Evolutionary conservation across 2,329 filamentous ascomycete genomes (phyloP).

Genomic region (Fusarium fracticaudum): DNA sequence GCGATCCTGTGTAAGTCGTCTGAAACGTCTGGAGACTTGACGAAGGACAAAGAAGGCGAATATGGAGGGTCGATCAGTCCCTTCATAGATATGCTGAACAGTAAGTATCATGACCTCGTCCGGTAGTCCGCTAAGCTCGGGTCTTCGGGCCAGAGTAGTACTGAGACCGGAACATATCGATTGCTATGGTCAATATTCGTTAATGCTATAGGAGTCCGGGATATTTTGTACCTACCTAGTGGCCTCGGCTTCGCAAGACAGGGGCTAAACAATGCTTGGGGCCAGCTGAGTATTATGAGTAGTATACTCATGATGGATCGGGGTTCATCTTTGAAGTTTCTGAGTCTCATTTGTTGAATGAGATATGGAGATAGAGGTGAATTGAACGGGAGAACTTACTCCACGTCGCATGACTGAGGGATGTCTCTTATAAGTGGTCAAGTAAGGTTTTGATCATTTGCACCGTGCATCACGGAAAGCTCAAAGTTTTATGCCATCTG

Average conservation of each 20-base stretch:
- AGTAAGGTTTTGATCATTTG: background rate
- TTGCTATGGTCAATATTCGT: background rate
- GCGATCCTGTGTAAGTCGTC: background rate
- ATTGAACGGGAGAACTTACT: background rate
- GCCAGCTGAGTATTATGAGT: background rate
- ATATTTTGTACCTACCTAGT: background rate
- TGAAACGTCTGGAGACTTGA: background rate
- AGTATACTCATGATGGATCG: background rate
- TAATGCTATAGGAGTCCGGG: background rate
- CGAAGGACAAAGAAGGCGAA: background rate
- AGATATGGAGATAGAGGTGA: no score
- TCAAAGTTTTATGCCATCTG: background rate
- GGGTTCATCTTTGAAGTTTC: background rate
- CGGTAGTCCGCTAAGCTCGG: background rate
- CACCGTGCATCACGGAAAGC: background rate
- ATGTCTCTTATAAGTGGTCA: fast-evolving
- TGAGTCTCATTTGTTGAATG: background rate
- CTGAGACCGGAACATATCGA: background rate
- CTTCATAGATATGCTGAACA: background rate
- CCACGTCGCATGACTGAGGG: background rate
- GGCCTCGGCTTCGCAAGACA: background rate
- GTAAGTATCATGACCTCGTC: background rate
- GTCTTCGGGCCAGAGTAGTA: background rate
- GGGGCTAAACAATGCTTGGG: background rate
- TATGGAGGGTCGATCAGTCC: background rate